phyloP scores from a whole-genome alignment of 169 alveolate genomes.

The Miamiensis avidus region DNA sequence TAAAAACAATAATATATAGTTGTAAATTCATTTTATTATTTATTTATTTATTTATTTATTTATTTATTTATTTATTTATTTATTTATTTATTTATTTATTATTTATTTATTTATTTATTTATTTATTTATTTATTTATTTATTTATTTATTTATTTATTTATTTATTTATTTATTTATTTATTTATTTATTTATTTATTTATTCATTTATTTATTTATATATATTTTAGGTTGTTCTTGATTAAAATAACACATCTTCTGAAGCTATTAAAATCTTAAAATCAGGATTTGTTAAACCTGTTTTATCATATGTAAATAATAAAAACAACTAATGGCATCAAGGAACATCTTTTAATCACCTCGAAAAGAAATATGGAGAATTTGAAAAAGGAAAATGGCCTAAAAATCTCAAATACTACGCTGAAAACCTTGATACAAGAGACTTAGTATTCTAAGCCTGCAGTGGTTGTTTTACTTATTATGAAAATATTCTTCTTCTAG shows the following conservation, averaged over 20 bases:
- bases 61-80: too few relatives aligned
- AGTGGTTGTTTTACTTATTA: slow-evolving; percentile 72
- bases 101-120: too few relatives aligned
- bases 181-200: too few relatives aligned
- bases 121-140: too few relatives aligned
- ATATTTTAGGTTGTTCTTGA: slow-evolving; percentile 49
- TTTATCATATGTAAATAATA: slow-evolving; percentile 28
- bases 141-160: too few relatives aligned
- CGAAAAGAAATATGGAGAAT: slow-evolving; percentile 40
- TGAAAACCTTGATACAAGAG: slow-evolving; percentile 32
- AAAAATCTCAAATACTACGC: slow-evolving; percentile 8
- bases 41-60: too few relatives aligned
- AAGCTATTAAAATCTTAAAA: slow-evolving; percentile 53
- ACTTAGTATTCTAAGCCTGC: slow-evolving; percentile 60
- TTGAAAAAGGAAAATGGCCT: slow-evolving; percentile 13
- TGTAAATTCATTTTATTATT: too few relatives aligned
- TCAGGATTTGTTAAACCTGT: slow-evolving; percentile 57
- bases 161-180: too few relatives aligned
- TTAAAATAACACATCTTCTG: slow-evolving; percentile 49
- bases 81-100: too few relatives aligned
- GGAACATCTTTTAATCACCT: slow-evolving; percentile 33
- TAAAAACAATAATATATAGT: too few relatives aligned
- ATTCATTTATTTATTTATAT: too few relatives aligned
- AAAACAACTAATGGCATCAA: slow-evolving; percentile 41
- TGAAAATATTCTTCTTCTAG: slow-evolving; percentile 62